Base-by-base conservation (phyloP, 2,329 filamentous ascomycete genomes). In the Phyllosticta capitalensis region DNA sequence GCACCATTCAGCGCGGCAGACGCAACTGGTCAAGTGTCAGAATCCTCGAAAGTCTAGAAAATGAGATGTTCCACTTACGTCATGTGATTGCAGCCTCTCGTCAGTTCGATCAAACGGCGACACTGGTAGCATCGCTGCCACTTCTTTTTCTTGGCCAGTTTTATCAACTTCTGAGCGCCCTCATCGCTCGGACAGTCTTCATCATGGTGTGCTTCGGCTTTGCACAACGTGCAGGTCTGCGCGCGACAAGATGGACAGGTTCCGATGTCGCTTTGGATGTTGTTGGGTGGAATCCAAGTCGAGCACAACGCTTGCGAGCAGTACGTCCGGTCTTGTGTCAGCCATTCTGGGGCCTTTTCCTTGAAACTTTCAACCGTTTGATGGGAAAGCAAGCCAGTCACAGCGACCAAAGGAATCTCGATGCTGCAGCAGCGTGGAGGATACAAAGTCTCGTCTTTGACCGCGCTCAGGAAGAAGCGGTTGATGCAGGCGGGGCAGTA, bases 71-170 rank as follows among this genome's bases (percentile, higher is more conserved):
- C n/a, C 22, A 79, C 76, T 66, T 86, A 90, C 56, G 78, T 84
- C 67, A 89, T 86, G 66, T 86, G 84, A 5, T 80, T 79, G 67
- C 82, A 85, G 0, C 83, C 85, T 54, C 80, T 76, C 0, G 76
- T 75, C 49, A 85, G 76, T 69, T 87, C 84, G 30, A 90, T 83
- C 60, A 90, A 72, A 5, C 78, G 21, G 1, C 50, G n/a, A 38
- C 87, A 90, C 62, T 82, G 82, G 69, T 84, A 84, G 67, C 87
- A 90, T 56, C 85, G 76, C 67, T 82, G 79, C 83, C 85, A 88
- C 17, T 82, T 82, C 48, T 79, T 78, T 60, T 75, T 77, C 63
- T 83, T 82, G 5, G 84, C 85, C 67, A 85, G 80, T 61, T 81
- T 79, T 48, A 88, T 73, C 7, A 87, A 80, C 1, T 79, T 78